A percentile compares a stretch with the other conserved stretches of the same genome.
Evolutionary conservation across 1,284 basidiomycete genomes (phyloP).

Genomic region (Austroboletus olivaceoglutinosus): DNA sequence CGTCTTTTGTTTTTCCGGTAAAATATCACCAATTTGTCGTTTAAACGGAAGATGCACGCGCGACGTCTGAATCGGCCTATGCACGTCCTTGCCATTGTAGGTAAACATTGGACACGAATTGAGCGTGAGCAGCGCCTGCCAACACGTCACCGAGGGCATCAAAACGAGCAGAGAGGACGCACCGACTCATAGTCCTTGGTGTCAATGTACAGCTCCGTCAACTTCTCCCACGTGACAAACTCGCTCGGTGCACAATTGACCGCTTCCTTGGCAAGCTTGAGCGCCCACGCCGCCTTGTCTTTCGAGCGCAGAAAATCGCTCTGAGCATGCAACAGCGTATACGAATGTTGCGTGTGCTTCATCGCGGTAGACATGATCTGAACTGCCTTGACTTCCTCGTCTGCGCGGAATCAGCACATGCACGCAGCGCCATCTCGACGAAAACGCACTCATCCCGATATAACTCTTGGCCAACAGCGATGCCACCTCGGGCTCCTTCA

Average conservation of each 20-base stretch:
- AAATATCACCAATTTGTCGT: conserved; percentile 79
- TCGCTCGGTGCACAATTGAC: conserved; percentile 98
- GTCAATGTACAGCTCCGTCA: conserved; percentile 94
- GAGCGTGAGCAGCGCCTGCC: conserved; percentile 82
- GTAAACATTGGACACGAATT: conserved; percentile 99
- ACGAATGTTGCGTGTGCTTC: conserved; percentile 84
- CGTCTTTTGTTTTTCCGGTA: conserved; percentile 67
- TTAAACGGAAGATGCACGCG: conserved; percentile 87
- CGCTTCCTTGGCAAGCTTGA: conserved; percentile 89
- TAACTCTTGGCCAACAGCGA: conserved; percentile 89
- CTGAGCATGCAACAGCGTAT: conserved; percentile 91
- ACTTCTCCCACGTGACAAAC: conserved; percentile 98
- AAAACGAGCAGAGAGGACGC: conserved; percentile 13
- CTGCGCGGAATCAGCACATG: conserved; percentile 40
- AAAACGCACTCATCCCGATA: conserved; percentile 91
- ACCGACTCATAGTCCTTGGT: conserved; percentile 82
- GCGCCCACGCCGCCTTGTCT: conserved; percentile 83
- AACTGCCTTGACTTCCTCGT: conserved; percentile 97
- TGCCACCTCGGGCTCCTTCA: conserved; percentile 86
- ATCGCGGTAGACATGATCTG: conserved; percentile 90
- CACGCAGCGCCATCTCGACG: not conserved
- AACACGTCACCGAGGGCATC: not conserved
- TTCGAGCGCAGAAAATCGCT: conserved; percentile 92
- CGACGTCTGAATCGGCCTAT: conserved; percentile 81
- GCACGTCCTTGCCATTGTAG: conserved; percentile 94